Evolutionary conservation across 306 rosid genomes (phyloP).

Genomic region (Pyrus bretschneideri): DNA sequence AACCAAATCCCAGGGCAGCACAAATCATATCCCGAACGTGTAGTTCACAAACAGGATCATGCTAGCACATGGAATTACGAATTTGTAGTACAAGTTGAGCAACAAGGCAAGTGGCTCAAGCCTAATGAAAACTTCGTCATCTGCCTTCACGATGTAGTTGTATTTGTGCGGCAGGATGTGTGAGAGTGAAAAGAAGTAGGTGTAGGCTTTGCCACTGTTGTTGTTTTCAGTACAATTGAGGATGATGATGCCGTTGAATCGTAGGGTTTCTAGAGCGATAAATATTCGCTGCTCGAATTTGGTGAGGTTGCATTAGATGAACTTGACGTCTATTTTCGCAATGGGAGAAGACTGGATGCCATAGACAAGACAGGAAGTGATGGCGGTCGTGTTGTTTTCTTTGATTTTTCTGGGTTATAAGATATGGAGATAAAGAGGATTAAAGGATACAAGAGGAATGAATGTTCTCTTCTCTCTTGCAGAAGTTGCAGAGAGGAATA

Average conservation of each 20-base stretch:
- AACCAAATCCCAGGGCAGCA: constrained; percentile 37
- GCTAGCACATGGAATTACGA: constrained; percentile 24
- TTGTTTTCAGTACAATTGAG: constrained; percentile 28
- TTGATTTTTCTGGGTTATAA: too few species aligned
- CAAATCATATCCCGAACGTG: constrained; percentile 30
- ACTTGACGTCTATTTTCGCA: constrained; percentile 22
- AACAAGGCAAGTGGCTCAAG: constrained; percentile 16
- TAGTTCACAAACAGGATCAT: constrained; percentile 15
- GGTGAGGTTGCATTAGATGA: constrained; percentile 19
- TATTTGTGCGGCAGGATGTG: background rate
- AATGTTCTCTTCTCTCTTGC: too few species aligned
- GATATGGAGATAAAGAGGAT: too few species aligned
- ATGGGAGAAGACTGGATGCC: constrained; percentile 11
- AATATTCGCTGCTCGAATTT: constrained; percentile 15
- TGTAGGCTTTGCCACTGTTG: constrained; percentile 28
- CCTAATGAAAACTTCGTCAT: constrained; percentile 24
- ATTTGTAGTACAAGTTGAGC: constrained; percentile 21
- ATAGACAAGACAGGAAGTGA: background rate
- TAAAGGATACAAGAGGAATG: too few species aligned
- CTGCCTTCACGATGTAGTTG: constrained; percentile 25
- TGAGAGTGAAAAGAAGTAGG: constrained; percentile 23
- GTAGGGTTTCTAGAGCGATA: constrained; percentile 14
- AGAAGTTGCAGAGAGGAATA: too few species aligned
- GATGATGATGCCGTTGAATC: constrained; percentile 17
- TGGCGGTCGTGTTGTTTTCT: too few species aligned